Percentiles rank a stretch among this genome's conserved stretches.
Conservation (phyloP, 306 rosid species). For the Prinsepia uniflora region DNA sequence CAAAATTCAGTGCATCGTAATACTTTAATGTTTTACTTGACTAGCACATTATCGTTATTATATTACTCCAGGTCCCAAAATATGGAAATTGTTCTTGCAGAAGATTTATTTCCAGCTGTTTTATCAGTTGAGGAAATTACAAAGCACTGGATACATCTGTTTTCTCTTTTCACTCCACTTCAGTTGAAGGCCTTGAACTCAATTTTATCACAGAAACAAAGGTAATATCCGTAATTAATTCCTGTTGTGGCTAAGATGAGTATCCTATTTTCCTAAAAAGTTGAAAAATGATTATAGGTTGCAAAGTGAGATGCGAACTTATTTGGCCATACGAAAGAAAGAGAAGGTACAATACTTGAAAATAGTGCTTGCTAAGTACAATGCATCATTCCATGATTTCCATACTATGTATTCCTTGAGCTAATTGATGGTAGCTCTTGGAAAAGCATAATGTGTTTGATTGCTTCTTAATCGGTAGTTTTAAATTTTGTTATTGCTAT, state of each 20-base stretch:
- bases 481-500: background rate
- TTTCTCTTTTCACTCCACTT: constrained; percentile 61
- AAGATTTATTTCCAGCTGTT: constrained; percentile 58
- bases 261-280: constrained; percentile 20
- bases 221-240: constrained; percentile 43
- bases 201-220: constrained; percentile 73
- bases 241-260: constrained; percentile 7
- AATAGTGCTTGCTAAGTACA: background rate
- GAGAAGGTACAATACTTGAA: constrained; percentile 52
- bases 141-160: constrained; percentile 80
- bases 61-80: constrained; percentile 54
- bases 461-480: background rate
- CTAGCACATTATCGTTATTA: constrained; percentile 10
- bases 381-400: background rate
- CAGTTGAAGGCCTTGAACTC: constrained; percentile 60
- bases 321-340: constrained; percentile 51
- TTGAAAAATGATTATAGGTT: constrained; percentile 54
- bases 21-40: constrained; percentile 11
- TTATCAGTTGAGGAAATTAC: constrained; percentile 72
- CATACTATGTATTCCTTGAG: background rate
- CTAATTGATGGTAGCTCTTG: background rate
- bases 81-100: constrained; percentile 73
- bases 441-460: background rate
- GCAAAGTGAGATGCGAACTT: constrained; percentile 66
- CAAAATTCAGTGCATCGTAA: constrained; percentile 15